phyloP scores from a whole-genome alignment of 2,329 filamentous ascomycete species.

The Tolypocladium guangdongense region DNA sequence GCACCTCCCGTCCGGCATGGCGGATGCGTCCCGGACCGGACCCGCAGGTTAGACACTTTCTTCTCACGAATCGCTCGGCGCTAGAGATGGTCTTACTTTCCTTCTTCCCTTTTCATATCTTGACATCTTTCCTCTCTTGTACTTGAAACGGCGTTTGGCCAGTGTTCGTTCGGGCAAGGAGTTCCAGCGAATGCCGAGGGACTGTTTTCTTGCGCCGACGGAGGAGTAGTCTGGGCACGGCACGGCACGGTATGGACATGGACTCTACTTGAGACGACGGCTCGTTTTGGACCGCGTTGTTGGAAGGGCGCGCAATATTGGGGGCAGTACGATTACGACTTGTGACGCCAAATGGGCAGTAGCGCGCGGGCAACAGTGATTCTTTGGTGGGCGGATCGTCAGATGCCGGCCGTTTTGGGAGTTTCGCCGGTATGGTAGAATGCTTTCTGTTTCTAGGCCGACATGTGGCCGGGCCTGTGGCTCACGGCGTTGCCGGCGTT shows the following conservation, averaged over 20 bases:
- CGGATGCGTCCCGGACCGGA: background rate
- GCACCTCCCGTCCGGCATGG: slow-evolving; percentile 2
- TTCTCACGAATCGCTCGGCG: slow-evolving; percentile 4
- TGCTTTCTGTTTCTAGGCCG: background rate
- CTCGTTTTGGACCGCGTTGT: background rate
- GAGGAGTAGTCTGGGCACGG: background rate
- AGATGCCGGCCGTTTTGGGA: background rate
- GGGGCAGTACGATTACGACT: background rate
- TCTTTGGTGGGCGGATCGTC: background rate
- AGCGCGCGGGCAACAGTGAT: background rate
- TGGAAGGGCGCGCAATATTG: background rate
- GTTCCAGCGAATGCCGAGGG: background rate
- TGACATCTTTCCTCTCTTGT: background rate
- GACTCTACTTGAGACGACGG: background rate
- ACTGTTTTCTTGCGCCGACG: background rate
- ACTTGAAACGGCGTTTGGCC: background rate
- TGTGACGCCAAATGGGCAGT: background rate
- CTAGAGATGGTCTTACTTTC: background rate
- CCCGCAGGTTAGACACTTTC: slow-evolving; percentile 1
- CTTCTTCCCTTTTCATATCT: background rate
- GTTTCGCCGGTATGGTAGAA: background rate
- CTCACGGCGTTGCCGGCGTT: background rate
- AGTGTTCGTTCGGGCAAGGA: background rate
- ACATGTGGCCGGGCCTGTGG: background rate
- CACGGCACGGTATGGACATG: background rate